Conservation (phyloP, 768 basidiomycete genomes). For the Lactarius hatsudake region DNA sequence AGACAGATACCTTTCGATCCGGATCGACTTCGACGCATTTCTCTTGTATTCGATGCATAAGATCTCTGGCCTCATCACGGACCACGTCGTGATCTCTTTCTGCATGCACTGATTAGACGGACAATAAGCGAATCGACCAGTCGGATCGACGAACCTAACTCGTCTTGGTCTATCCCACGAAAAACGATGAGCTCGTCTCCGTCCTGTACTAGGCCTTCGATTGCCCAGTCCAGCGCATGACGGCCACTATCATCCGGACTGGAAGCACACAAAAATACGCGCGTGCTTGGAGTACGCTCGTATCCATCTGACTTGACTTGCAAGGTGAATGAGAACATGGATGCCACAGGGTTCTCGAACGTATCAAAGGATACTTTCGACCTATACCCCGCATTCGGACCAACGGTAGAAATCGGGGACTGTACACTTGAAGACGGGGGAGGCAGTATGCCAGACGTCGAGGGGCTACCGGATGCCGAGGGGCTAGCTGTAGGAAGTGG, state of each 20-base stretch:
- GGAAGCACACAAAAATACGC: conserved; percentile 88
- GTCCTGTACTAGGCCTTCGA: conserved; percentile 79
- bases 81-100: conserved; percentile 75
- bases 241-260: conserved; percentile 85
- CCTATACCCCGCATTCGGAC: conserved; percentile 40
- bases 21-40: conserved; percentile 77
- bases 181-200: conserved; percentile 93
- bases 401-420: conserved; percentile 27
- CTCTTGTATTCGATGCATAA: conserved; percentile 77
- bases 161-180: conserved; percentile 85
- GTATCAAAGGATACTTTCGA: conserved; percentile 86
- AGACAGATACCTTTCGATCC: conserved; percentile 58
- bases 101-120: conserved; percentile 29
- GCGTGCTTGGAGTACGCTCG: conserved; percentile 65
- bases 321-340: conserved; percentile 87
- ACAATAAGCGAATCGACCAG: background rate
- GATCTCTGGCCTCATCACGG: conserved; percentile 80
- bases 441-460: conserved; percentile 5
- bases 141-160: conserved; percentile 53
- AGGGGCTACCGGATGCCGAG: conserved; percentile 2
- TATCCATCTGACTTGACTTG: conserved; percentile 85
- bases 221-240: conserved; percentile 90
- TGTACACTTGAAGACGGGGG: conserved; percentile 4
- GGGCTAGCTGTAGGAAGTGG: conserved; percentile 3
- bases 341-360: conserved; percentile 74